These are phyloP conservation scores for Triticum monococcum DNA, from an alignment of 176 grass and related monocot genomes.

Conservation along the genomic window DNA sequence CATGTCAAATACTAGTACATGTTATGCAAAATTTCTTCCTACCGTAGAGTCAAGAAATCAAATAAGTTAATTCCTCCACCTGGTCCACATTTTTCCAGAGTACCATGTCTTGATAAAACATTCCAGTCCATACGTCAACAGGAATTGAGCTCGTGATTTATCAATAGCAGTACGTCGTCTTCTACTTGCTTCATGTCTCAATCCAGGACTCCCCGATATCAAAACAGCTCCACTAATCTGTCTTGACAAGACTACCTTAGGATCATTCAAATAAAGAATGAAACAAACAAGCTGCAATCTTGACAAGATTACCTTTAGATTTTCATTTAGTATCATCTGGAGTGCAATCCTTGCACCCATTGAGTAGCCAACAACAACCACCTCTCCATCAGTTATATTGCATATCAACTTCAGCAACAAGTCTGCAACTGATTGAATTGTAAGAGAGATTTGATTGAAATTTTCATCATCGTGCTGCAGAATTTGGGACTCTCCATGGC, in stretches of 20 bases:
- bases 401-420: conserved; percentile 66
- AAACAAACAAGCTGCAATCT: conserved; percentile 6
- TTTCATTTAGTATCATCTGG: conserved; percentile 74
- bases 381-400: conserved; percentile 57
- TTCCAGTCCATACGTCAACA: conserved; percentile 63
- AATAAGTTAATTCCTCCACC: conserved; percentile 36
- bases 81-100: conserved; percentile 72
- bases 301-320: conserved; percentile 58
- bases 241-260: conserved; percentile 29
- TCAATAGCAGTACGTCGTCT: conserved; percentile 57
- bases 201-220: conserved; percentile 88
- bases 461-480: conserved; percentile 32
- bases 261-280: conserved; percentile 14
- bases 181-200: conserved; percentile 62
- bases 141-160: conserved; percentile 74
- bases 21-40: conserved; percentile 2
- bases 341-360: conserved; percentile 98
- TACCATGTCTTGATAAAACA: conserved; percentile 85
- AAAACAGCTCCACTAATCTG: conserved; percentile 86
- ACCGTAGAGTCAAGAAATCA: neutral
- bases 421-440: conserved; percentile 62
- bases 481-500: conserved; percentile 68
- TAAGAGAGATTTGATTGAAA: conserved; percentile 36
- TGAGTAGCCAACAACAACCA: conserved; percentile 85
- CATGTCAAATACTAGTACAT: conserved; percentile 18